Evolutionary conservation across 2,329 filamentous ascomycete genomes (phyloP), one percentile per base, ranked within the genome.

Genomic region (Sphaerulina musiva): DNA sequence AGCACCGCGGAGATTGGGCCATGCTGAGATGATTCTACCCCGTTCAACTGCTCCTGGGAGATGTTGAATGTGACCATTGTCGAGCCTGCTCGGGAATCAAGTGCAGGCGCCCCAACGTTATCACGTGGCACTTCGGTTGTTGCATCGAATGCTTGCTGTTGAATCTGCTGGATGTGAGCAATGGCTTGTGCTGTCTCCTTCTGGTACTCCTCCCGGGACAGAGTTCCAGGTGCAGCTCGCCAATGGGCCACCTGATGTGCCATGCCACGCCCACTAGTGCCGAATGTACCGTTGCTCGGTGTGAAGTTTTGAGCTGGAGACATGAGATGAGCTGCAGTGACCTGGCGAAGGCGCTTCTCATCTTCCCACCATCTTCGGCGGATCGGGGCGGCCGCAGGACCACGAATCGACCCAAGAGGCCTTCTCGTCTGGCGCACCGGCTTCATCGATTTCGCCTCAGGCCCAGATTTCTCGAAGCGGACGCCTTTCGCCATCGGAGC

Each of bases 41-140:
- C 46, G 31, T 47, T 47, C 26, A 56, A 42, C 41, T 50, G 53
- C 20, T 56, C 50, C 43, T 44, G 48, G 11, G 53, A 39, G 29
- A 56, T 44, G 12, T 54, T 59, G 48, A 59, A 45, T 23, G 34
- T 59, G 43, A 59, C 47, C n/a, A 56, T 38, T 31, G 34, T 31
- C 42, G 48, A 31, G 14, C 29, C 20, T 29, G 10, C 20, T 29
- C 26, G 26, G 26, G 26, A 29, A 29, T 7, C 6, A 29, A 29
- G 26, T 29, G 26, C 26, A 29, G 26, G 26, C 5, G 5, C 26
- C 26, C 26, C 26, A 29, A 7, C 26, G 6, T 4, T 29, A 29
- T 29, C 26, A 4, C 26, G 23, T 9, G 40, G 11, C 9, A 42
- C 12, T 8, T 7, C n/a, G n/a, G 23, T 42, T 23, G 29, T 31